Base-by-base conservation (phyloP, 2,329 filamentous ascomycete species). In the Penicillium hordei region DNA sequence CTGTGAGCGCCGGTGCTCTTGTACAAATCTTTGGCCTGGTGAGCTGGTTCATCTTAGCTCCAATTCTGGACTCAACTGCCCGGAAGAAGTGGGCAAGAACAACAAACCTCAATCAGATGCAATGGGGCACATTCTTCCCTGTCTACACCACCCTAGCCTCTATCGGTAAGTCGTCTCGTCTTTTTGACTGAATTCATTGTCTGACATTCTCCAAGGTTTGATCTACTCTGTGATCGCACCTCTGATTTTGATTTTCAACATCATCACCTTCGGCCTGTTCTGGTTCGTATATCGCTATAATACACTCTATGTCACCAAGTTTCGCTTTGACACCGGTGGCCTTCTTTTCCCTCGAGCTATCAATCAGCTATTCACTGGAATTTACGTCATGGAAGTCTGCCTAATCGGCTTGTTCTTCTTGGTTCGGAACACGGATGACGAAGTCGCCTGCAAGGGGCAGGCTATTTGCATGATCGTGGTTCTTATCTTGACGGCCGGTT, bases 241-340 rank as follows among this genome's bases (percentile, higher is more conserved):
- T 0, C 79, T 99, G 13, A 97, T 99, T 70, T 85, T 94, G 48
- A 78, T 97, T 23, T 97, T 99, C 78, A 93, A 94, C 66, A 86
- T 96, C 67, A 86, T 97, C 72, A 97, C 93, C 0, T 97, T 97
- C 72, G 83, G 85, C 46, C 80, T 99, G 0, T 88, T 97, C 63
- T 99, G 93, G 93, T 82, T 97, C 44, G 93, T 94, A 0, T 92
- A 97, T 72, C 86, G 93, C n/a, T 97, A 97, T 76, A 93, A 93
- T 65, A 95, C 96, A 79, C 83, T 99, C 21, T 99, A 97, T 68
- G 93, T 99, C 59, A 95, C 87, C 27, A 89, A 92, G 52, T 95
- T 96, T 73, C 86, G 88, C 64, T 86, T 89, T 59, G 94, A 99
- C 75, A 99, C 93, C 0, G 94, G 94, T 40, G 94, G 94, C 43